Evolutionary conservation across 2,329 filamentous ascomycete genomes (phyloP), one percentile per base, ranked within the genome.

Genomic region (Colletotrichum sublineola): DNA sequence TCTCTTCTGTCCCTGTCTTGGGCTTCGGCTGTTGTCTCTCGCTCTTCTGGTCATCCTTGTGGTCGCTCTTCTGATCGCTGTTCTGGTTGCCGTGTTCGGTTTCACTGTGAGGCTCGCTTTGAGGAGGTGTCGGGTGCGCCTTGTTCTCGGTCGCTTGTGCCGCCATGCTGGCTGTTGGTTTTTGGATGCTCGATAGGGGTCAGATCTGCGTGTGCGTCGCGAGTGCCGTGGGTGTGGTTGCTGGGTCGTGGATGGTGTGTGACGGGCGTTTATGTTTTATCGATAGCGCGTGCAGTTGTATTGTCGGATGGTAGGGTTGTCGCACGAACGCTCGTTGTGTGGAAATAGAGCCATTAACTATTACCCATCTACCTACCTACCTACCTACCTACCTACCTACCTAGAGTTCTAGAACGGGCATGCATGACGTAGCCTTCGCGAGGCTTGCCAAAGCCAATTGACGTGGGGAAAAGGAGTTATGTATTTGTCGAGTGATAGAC

Each of bases 401-500:
- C 36, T 42, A 20, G 33, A 60, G 53, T 69, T 63, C 65, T 55
- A 64, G 38, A 64, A 64, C 1, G 9, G 40, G 44, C 31, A 11
- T 48, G 31, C 6, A 72, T 72, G 69, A 72, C 69, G 69, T 72
- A 68, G 52, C 24, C 15, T 15, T 12, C 2, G 31, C 6, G 52
- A 68, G 60, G 38, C 31, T 58, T 48, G 53, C 31, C 44, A 53
- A 40, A 38, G 58, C 55, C 14, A 42, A 6, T 31, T 5, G 29
- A 31, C 52, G n/a, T 40, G 58, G 57, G 42, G 58, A 29, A 40
- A 40, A 42, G n/a, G 18, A 24, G n/a, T 12, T 44, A 31, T n/a
- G 53, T 7, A 38, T 56, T 24, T 36, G 62, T 55, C 38, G 44
- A 42, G 36, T 42, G 69, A 46, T 33, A 24, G 20, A 52, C 63